Conservation (phyloP, 495 filamentous ascomycete genomes). For the Amorphotheca resinae region DNA sequence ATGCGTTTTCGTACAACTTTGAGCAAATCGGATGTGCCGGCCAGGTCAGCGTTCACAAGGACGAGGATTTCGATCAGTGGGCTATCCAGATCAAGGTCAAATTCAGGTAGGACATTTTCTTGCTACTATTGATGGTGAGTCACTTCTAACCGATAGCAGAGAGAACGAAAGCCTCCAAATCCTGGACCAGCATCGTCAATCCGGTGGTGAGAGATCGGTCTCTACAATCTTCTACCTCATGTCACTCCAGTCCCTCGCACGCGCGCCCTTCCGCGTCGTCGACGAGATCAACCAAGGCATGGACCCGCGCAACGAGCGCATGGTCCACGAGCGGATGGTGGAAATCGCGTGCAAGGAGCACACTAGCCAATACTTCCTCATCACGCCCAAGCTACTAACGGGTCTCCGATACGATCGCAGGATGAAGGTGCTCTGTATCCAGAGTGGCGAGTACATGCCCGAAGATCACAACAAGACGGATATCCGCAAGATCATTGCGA, state of each 20-base stretch:
- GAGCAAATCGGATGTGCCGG: slow-evolving; percentile 91
- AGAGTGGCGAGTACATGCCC: slow-evolving; percentile 84
- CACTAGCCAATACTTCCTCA: slow-evolving; percentile 76
- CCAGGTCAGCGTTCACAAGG: slow-evolving; percentile 69
- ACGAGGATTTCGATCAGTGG: slow-evolving; percentile 87
- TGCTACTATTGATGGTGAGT: not conserved
- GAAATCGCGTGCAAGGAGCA: slow-evolving; percentile 76
- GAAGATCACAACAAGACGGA: slow-evolving; percentile 41
- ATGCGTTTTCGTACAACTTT: slow-evolving; percentile 83
- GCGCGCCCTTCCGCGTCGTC: slow-evolving; percentile 96
- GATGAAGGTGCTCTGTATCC: slow-evolving; percentile 91
- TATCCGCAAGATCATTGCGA: slow-evolving; percentile 37
- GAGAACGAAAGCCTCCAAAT: slow-evolving; percentile 73
- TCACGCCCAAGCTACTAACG: slow-evolving; percentile 91
- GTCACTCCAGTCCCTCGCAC: slow-evolving; percentile 88
- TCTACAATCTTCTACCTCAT: slow-evolving; percentile 99
- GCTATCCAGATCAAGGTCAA: slow-evolving; percentile 87
- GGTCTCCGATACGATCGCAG: slow-evolving; percentile 73
- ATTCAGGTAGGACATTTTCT: slow-evolving; percentile 57
- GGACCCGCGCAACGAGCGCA: slow-evolving; percentile 95
- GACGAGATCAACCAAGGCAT: slow-evolving; percentile 99
- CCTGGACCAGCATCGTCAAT: slow-evolving; percentile 85
- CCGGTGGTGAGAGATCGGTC: slow-evolving; percentile 90
- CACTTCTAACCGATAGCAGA: slow-evolving; percentile 29
- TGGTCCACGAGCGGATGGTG: slow-evolving; percentile 94